Base-by-base conservation (phyloP, 1,284 basidiomycete species). In the Malassezia equina region DNA sequence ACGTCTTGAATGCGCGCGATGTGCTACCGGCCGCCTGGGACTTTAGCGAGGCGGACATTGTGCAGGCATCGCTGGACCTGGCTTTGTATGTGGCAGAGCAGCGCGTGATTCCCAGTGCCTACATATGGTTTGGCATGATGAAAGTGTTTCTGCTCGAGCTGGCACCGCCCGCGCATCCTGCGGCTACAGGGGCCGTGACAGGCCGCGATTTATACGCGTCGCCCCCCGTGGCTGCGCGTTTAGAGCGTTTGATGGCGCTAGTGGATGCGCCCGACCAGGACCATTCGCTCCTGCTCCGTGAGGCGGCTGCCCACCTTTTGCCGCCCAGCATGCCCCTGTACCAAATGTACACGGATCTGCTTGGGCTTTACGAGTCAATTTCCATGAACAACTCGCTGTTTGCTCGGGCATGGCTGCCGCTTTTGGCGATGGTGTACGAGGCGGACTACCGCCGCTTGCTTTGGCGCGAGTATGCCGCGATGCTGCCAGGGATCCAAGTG, bases 261-360 rank as follows among this genome's bases (percentile, higher is more conserved):
- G 67, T 12, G 28, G 52, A 45, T 25, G 21, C n/a, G 24, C 23
- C 19, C 6, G 7, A 11, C 21, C 39, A 28, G 40, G 19, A 21
- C 21, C 27, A 27, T 2, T 7, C 39, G 66, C 79, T 43, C 64
- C 76, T 28, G 36, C 60, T 59, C 31, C 59, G 62, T 9, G 27
- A 11, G 3, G 60, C 51, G 60, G 60, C 62, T 17, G 25, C 51
- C 3, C 43, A 40, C 11, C 57, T 59, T 9, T 51, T 58, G 17
- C 59, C 59, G 52, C 60, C 47, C 49, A 27, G 45, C 58, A 64
- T 41, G 74, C 75, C 74, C 59, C 95, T 94, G 79, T 95, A 85
- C 78, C 90, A 94, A 71, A 87, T 87, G 71, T 98, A 91, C 78
- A 87, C 86, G 25, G 90, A 95, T 74, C 85, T 95, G 62, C 79